These are phyloP conservation scores for Narthecium ossifragum DNA, from an alignment of 106 monocot species.

Conservation along the genomic window DNA sequence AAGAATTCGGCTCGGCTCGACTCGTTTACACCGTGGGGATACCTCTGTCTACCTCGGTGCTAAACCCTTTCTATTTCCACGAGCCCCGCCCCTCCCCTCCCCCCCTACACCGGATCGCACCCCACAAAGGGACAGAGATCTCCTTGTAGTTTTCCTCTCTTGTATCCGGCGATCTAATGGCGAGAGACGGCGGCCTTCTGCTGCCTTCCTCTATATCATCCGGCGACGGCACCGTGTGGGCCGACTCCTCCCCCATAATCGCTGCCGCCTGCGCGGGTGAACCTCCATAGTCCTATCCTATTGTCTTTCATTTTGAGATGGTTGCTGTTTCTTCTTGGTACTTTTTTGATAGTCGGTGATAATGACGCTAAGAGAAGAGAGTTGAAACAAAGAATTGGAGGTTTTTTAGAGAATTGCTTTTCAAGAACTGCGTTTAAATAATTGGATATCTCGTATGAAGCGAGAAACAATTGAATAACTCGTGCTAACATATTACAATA, in stretches of 20 bases:
- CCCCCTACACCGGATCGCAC: no score
- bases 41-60: no score
- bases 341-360: background rate
- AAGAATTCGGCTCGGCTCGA: no score
- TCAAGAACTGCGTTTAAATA: background rate
- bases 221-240: conserved; percentile 31
- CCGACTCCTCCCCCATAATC: conserved; percentile 34
- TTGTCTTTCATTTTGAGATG: background rate
- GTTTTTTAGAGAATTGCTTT: no score
- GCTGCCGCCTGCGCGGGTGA: conserved; percentile 36
- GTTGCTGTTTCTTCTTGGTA: background rate
- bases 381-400: background rate
- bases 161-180: no score
- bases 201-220: conserved; percentile 16
- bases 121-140: no score
- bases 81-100: no score
- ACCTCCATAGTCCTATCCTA: background rate
- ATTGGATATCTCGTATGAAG: background rate
- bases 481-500: background rate
- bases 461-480: background rate
- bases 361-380: background rate
- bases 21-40: no score
- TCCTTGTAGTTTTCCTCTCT: no score
- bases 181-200: background rate
- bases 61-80: no score